These are phyloP conservation scores for Hygrophoropsis aurantiaca DNA, from an alignment of 768 basidiomycete species.

Conservation along the genomic window DNA sequence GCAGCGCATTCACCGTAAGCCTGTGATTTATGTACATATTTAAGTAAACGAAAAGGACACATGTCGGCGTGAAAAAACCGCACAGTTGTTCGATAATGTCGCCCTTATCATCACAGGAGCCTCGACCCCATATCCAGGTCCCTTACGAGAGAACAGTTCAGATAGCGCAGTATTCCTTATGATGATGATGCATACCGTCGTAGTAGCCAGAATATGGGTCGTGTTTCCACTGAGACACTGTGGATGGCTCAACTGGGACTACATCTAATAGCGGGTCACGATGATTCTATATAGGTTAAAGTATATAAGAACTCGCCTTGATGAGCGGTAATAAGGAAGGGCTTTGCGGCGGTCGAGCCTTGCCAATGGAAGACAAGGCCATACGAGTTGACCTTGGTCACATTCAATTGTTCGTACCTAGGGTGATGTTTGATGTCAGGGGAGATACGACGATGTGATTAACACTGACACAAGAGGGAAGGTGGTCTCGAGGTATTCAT, in stretches of 20 bases:
- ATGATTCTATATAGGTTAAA: not conserved
- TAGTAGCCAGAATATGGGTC: constrained; percentile 61
- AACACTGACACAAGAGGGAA: constrained; percentile 59
- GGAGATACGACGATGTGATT: not conserved
- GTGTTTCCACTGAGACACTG: constrained; percentile 53
- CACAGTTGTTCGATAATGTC: constrained; percentile 40
- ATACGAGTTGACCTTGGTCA: constrained; percentile 62
- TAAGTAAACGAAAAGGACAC: not conserved
- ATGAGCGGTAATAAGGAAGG: constrained; percentile 52
- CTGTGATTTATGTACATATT: not conserved
- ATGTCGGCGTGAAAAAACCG: not conserved
- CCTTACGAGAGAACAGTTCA: constrained; percentile 24
- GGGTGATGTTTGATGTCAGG: not conserved
- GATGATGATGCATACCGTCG: constrained; percentile 36
- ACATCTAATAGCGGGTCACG: constrained; percentile 44
- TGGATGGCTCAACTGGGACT: constrained; percentile 57
- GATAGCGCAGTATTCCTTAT: not conserved
- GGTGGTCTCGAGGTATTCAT: constrained; percentile 24
- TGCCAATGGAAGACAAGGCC: constrained; percentile 61
- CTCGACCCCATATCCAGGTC: constrained; percentile 75
- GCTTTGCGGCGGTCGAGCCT: constrained; percentile 51
- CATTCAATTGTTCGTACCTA: constrained; percentile 46
- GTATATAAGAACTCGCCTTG: constrained; percentile 33
- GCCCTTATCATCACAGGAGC: constrained; percentile 72
- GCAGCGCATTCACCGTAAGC: constrained; percentile 48